phyloP scores from a whole-genome alignment of 495 filamentous ascomycete species.

The Tuber indicum region DNA sequence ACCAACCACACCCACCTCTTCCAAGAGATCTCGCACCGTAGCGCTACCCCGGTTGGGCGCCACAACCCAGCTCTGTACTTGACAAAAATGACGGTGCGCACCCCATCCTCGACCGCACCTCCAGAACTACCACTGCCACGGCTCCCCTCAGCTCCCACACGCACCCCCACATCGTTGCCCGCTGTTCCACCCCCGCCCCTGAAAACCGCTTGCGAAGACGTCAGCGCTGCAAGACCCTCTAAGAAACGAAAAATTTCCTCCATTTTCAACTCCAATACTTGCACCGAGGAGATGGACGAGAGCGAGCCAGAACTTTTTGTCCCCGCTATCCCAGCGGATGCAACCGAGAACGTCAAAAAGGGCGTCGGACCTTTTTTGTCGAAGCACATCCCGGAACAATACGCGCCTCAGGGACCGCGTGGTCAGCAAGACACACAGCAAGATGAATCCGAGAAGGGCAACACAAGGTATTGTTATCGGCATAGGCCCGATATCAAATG shows the following conservation, averaged over 20 bases:
- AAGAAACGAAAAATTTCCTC: constrained; percentile 33
- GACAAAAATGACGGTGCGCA: constrained; percentile 35
- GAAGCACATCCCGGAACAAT: constrained; percentile 76
- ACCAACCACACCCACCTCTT: constrained; percentile 25
- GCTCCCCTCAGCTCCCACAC: constrained; percentile 14
- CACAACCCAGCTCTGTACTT: constrained; percentile 22
- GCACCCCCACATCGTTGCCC: constrained; percentile 19
- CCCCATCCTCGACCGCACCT: constrained; percentile 17
- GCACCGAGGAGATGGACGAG: constrained; percentile 26
- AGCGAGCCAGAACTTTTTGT: constrained; percentile 33
- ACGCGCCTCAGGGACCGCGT: constrained; percentile 55
- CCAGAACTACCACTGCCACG: constrained; percentile 11
- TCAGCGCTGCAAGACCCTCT: constrained; percentile 19
- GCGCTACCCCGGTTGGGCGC: constrained; percentile 26
- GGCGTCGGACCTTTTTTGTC: constrained; percentile 72
- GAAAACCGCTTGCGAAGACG: constrained; percentile 17
- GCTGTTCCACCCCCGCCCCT: constrained; percentile 17
- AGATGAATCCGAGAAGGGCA: constrained; percentile 49
- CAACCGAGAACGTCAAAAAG: constrained; percentile 34
- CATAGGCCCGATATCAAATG: constrained; percentile 94
- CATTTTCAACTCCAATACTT: constrained; percentile 23
- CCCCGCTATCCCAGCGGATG: constrained; percentile 38
- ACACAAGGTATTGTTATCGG: constrained; percentile 92
- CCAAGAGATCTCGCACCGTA: constrained; percentile 11
- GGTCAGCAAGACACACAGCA: constrained; percentile 40